Evolutionary conservation across 768 basidiomycete genomes (phyloP).

Genomic region (Leccinum barrowsii): DNA sequence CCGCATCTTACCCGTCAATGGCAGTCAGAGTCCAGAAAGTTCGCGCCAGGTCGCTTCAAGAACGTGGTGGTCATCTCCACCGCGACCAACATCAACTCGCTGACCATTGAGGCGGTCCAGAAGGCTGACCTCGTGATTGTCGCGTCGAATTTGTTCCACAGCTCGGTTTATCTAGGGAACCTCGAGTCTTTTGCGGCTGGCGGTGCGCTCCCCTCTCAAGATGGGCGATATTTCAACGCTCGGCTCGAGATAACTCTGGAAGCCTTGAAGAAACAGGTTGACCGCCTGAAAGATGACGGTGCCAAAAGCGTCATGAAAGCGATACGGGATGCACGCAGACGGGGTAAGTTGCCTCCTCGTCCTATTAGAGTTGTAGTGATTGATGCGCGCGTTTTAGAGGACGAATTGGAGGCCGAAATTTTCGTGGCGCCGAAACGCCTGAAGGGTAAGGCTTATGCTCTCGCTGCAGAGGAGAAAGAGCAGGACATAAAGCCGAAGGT

Average conservation of each 20-base stretch:
- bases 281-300: constrained; percentile 63
- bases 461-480: constrained; percentile 43
- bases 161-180: constrained; percentile 70
- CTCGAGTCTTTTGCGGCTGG: constrained; percentile 67
- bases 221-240: constrained; percentile 89
- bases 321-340: constrained; percentile 61
- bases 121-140: constrained; percentile 85
- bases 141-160: constrained; percentile 83
- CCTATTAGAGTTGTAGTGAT: background rate
- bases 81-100: constrained; percentile 64
- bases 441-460: constrained; percentile 71
- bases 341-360: constrained; percentile 40
- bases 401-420: constrained; percentile 47
- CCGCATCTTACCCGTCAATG: constrained; percentile 89
- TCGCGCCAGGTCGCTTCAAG: constrained; percentile 46
- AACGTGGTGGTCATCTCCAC: constrained; percentile 64
- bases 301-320: constrained; percentile 55
- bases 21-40: constrained; percentile 83
- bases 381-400: constrained; percentile 35
- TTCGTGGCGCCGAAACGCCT: constrained; percentile 59
- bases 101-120: constrained; percentile 69
- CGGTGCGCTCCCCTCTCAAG: constrained; percentile 66
- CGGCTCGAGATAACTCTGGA: constrained; percentile 62
- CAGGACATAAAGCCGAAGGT: constrained; percentile 20
- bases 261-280: constrained; percentile 61